Evolutionary conservation across 192 early-diverging fungal species (phyloP).

Genomic region (Oehlia diaphana): DNA sequence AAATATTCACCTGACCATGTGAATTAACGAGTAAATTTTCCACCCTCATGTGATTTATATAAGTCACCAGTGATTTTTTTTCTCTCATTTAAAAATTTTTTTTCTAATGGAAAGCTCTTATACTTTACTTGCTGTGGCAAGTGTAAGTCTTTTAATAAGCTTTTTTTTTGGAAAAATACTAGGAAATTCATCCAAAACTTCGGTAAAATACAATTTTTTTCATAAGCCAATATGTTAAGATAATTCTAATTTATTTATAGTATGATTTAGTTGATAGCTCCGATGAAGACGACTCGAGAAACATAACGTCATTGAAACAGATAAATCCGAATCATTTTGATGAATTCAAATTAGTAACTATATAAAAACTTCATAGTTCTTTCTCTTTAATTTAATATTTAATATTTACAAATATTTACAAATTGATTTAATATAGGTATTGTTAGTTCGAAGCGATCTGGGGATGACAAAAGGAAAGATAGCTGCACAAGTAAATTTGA

Average conservation of each 20-base stretch:
- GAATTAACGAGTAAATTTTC: no score
- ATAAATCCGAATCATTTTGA: constrained; percentile 11
- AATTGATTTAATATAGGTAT: constrained; percentile 48
- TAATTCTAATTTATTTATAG: not conserved
- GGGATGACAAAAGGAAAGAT: constrained; percentile 95
- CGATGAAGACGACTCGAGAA: no score
- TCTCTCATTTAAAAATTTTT: no score
- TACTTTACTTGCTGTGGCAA: not conserved
- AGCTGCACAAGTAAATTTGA: constrained; percentile 68
- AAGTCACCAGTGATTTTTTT: no score
- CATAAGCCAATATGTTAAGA: not conserved
- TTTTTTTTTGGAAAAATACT: not conserved
- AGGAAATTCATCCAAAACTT: not conserved
- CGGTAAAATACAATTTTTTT: not conserved
- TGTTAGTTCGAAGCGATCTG: constrained; percentile 85
- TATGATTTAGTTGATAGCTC: not conserved
- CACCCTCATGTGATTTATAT: no score
- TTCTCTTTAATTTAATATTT: not conserved
- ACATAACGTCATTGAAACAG: not conserved
- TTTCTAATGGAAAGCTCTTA: no score
- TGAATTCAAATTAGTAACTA: constrained; percentile 16
- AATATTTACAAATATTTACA: not conserved
- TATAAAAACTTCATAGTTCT: not conserved
- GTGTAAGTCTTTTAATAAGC: not conserved
- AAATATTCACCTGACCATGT: no score